phyloP scores from a whole-genome alignment of 768 basidiomycete species.

The Leccinum longicurvipes region DNA sequence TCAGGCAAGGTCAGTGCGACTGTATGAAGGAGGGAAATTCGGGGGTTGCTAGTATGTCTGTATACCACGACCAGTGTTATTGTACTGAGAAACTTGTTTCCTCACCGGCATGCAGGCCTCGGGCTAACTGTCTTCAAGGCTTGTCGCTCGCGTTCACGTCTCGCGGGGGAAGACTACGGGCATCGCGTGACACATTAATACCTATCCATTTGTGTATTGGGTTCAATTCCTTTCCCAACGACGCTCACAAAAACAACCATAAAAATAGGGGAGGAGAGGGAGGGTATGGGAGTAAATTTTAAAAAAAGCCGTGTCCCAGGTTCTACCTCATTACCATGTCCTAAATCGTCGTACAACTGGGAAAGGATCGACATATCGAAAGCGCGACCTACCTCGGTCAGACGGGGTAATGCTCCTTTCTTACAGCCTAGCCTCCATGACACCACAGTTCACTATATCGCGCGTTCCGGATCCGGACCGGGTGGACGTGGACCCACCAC shows the following conservation, averaged over 20 bases:
- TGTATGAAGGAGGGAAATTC: too few relatives aligned
- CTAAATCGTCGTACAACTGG: not conserved
- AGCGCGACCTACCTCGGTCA: not conserved
- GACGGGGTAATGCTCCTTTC: not conserved
- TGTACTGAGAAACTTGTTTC: not conserved
- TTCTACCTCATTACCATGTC: not conserved
- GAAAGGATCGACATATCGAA: not conserved
- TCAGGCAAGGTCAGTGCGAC: too few relatives aligned
- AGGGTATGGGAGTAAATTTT: not conserved
- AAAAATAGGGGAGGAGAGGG: not conserved
- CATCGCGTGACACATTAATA: not conserved
- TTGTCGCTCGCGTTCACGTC: not conserved
- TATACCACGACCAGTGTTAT: not conserved
- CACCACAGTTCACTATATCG: slow-evolving; percentile 23
- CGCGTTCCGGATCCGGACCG: slow-evolving; percentile 46
- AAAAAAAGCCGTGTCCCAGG: not conserved
- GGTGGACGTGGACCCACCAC: not conserved
- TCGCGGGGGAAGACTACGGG: not conserved
- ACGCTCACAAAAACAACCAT: not conserved
- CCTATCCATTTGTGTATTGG: not conserved
- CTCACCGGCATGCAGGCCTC: too few relatives aligned
- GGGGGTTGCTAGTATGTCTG: too few relatives aligned
- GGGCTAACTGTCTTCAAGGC: too few relatives aligned
- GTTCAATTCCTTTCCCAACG: not conserved
- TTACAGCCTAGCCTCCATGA: not conserved